Percentiles rank a stretch among this genome's conserved stretches.
Evolutionary conservation across 495 filamentous ascomycete species (phyloP).

Genomic region (Lasiosphaeris hirsuta): DNA sequence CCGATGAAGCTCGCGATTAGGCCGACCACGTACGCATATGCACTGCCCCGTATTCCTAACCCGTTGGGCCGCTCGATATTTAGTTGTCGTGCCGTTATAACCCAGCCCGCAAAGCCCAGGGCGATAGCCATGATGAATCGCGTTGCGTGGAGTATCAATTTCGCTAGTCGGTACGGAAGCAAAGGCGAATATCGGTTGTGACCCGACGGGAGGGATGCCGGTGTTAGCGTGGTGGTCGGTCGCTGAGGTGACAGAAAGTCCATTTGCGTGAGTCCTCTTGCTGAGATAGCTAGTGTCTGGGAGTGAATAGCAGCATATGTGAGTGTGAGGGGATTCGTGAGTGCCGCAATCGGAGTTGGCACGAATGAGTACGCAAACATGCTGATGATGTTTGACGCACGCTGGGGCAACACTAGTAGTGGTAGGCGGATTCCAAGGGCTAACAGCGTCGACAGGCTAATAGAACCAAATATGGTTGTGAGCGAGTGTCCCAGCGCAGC

Average conservation of each 20-base stretch:
- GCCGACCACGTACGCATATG: conserved; percentile 93
- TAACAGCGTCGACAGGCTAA: conserved; percentile 79
- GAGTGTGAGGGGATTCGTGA: conserved; percentile 86
- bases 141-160: conserved; percentile 85
- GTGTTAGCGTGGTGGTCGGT: conserved; percentile 61
- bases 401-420: conserved; percentile 74
- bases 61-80: conserved; percentile 45
- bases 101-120: conserved; percentile 94
- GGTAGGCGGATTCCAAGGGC: conserved; percentile 80
- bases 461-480: conserved; percentile 87
- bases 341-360: conserved; percentile 74
- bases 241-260: conserved; percentile 60
- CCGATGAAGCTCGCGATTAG: conserved; percentile 88
- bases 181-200: conserved; percentile 43
- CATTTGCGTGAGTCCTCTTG: conserved; percentile 73
- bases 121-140: conserved; percentile 84
- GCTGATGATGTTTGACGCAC: conserved; percentile 61
- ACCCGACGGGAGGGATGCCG: conserved; percentile 51
- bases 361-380: conserved; percentile 74
- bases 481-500: conserved; percentile 77
- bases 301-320: conserved; percentile 95
- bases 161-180: conserved; percentile 79
- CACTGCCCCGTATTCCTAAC: conserved; percentile 60
- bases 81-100: conserved; percentile 78
- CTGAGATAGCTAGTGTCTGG: conserved; percentile 68